Base-by-base conservation (phyloP, 768 basidiomycete species). In the Imleria badia region DNA sequence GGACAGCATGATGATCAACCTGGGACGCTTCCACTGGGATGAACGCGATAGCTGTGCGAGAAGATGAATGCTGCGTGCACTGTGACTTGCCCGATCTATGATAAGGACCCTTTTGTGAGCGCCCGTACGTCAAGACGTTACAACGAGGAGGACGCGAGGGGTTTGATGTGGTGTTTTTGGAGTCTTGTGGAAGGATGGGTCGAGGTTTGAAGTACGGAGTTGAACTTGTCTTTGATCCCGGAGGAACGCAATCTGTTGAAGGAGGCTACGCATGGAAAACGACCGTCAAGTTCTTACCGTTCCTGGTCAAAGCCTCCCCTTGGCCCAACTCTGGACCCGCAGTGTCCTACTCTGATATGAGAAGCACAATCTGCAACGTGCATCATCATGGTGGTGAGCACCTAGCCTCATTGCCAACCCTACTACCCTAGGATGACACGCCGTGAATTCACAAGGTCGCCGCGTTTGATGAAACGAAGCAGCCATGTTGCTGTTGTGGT, bases 361-460 rank as follows among this genome's bases (percentile, higher is more conserved):
- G n/a, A 35, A 38, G 23, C 14, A 4, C 19, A 19, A 17, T 10
- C 23, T 34, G 35, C 59, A 58, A 52, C 52, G 59, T 58, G 60
- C 31, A 49, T 49, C 31, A 49, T 49, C 42, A 29, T 13, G 17
- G 22, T n/a, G 45, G 54, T 41, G 46, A 31, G 52, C 14, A 11
- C 36, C 43, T 19, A 41, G 26, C 64, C 64, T 63, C 56, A 13
- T 66, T 59, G 20, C 50, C 13, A 35, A 44, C 40, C 60, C 48
- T 35, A 13, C 3, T 29, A 12, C 23, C 20, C 39, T 23, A 22
- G 9, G n/a, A 44, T 23, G 33, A 52, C 40, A 51, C 34, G 55
- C 22, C 36, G 52, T 54, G 47, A 44, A 33, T 47, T 52, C 50
- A 64, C 58, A 38, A 57, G 58, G 34, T 66, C 40, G 33, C 63